Evolutionary conservation across 257 asterid species (phyloP), one percentile per base, ranked within the genome.

Genomic region (Gentiana straminea): DNA sequence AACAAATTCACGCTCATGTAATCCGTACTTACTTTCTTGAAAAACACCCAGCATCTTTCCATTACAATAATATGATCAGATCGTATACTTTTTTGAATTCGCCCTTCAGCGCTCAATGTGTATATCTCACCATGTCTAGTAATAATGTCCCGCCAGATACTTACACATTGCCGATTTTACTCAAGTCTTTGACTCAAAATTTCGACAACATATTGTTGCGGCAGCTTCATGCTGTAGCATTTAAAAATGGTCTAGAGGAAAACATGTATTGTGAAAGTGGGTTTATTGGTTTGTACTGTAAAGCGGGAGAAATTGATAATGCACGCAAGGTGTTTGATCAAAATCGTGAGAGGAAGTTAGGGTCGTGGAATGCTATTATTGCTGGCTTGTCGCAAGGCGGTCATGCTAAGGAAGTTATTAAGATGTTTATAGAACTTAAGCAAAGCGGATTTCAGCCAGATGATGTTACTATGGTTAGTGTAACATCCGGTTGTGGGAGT

Each of bases 281-380:
- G 24, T 77, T 87, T 51, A 83, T 91, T 2, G 77, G 85, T n/a
- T 37, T 70, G 49, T 87, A 85, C 8, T 74, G 70, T 0, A 85
- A 81, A 58, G 72, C 58, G 0, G 88, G 95, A 8, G 66, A 74
- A 3, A 64, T 73, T 49, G 79, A 64, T 8, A 64, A 71, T 62
- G 98, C 95, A 0, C 71, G 61, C 1, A 77, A 77, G 57, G 78
- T 92, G 82, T 92, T 92, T 59, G 86, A 44, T 36, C 50, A 75
- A 56, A 83, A 82, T 78, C 8, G 66, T 64, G 84, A 77, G 0
- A 79, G 94, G 64, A 73, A 78, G 64, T 60, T 87, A 79, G 98
- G 98, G 5, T 81, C 96, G 36, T 92, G 95, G 95, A 92, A 92
- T 67, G 93, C 98, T 45, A 60, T 85, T 52, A 81, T 87, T 57